Base-by-base conservation (phyloP, 2,329 filamentous ascomycete genomes). In the Curvularia spicifera region DNA sequence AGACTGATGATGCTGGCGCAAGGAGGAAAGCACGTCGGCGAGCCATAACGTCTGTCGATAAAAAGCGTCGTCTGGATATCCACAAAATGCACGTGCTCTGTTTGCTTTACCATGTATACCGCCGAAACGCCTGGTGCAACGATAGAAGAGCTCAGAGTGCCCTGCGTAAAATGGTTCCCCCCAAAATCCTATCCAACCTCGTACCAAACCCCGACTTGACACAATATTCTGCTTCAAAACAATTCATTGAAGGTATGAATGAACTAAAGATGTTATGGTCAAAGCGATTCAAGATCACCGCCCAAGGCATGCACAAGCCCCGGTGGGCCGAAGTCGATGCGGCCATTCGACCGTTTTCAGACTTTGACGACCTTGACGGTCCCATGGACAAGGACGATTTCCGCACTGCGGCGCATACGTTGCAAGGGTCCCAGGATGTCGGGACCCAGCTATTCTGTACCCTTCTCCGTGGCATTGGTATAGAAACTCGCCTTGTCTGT, bases 381-480 rank as follows among this genome's bases (percentile, higher is more conserved):
- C 84, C 87, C 20, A 77, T 90, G 48, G 89, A 92, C 28, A 88
- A 85, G 57, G 78, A 82, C 0, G 91, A 96, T 63, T 98, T 98
- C 68, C 82, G 84, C 4, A 81, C 82, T 37, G 88, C 90, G 29
- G 91, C 93, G 0, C 83, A 81, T 59, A 85, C 79, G 5, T 77
- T 96, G 18, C 81, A 87, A 63, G 96, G 94, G 0, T 98, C 94
- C 8, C 87, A 93, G 63, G 95, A 99, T 74, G 83, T 96, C 9
- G 95, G 93, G 0, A 91, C 92, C 1, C 93, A 98, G 73, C 76
- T 99, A 0, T 97, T 96, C 70, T 98, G 95, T 74, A 90, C 93
- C 2, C 78, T 98, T 31, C 82, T 99, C 4, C 88, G 95, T 18
- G 86, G 87, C n/a, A 87, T 85, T n/a, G 93, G 91, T 2, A 87